Evolutionary conservation across 2,329 filamentous ascomycete genomes (phyloP).

Genomic region (Scedosporium dehoogii): DNA sequence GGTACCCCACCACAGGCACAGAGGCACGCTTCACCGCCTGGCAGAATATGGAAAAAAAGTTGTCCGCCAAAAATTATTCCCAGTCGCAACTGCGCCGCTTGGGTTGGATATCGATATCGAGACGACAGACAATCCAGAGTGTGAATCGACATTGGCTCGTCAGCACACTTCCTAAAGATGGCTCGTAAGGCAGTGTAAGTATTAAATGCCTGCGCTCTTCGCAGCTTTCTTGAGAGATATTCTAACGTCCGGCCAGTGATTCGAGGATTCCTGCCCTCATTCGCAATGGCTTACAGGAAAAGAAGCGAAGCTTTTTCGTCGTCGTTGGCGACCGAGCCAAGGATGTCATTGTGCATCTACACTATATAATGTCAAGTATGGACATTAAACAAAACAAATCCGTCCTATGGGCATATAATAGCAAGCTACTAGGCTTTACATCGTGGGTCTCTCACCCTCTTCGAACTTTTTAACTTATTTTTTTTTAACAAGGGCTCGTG

Average conservation of each 20-base stretch:
- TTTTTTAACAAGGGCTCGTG: not conserved
- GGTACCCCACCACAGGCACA: constrained; percentile 1
- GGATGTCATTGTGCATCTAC: constrained; percentile 87
- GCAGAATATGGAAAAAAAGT: constrained; percentile 7
- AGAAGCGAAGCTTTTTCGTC: constrained; percentile 97
- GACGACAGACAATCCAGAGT: not conserved
- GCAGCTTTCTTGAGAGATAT: not conserved
- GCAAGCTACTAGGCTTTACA: constrained; percentile 88
- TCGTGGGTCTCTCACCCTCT: not conserved
- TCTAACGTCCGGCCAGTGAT: constrained; percentile 45
- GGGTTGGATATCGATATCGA: not conserved
- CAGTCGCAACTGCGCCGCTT: not conserved
- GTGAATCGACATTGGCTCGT: not conserved
- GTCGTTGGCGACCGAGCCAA: constrained; percentile 91
- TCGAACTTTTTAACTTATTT: constrained; percentile 32
- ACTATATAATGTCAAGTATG: constrained; percentile 84
- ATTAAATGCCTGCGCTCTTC: not conserved
- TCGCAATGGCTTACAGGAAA: constrained; percentile 83
- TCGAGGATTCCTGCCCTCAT: constrained; percentile 86
- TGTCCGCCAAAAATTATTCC: not conserved
- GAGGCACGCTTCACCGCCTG: not conserved
- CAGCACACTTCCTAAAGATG: not conserved
- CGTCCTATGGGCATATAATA: constrained; percentile 97
- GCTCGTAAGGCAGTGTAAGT: constrained; percentile 6
- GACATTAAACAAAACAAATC: constrained; percentile 87